phyloP scores from a whole-genome alignment of 805 yeast genomes.

The Myxozyma melibiosi region DNA sequence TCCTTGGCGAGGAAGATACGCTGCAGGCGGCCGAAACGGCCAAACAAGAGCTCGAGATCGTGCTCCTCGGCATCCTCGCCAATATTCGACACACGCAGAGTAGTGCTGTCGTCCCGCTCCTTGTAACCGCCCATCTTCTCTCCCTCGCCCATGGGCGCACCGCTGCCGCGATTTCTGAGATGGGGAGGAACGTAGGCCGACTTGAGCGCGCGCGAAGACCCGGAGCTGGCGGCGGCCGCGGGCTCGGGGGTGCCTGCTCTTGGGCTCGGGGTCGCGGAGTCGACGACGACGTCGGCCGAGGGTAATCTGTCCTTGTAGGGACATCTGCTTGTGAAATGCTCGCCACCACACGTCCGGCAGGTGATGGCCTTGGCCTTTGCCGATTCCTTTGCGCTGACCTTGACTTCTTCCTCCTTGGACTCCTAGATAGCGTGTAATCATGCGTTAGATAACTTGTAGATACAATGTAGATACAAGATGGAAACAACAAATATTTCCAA shows the following conservation, averaged over 20 bases:
- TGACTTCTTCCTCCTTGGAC: slow-evolving; percentile 60
- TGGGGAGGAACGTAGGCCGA: slow-evolving; percentile 65
- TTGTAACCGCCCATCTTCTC: slow-evolving; percentile 20
- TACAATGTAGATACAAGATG: neutral
- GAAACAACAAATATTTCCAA: too few species aligned
- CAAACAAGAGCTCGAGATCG: slow-evolving; percentile 72
- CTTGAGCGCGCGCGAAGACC: slow-evolving; percentile 11
- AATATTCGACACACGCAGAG: slow-evolving; percentile 88
- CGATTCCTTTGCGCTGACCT: slow-evolving; percentile 63
- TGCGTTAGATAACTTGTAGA: too few species aligned
- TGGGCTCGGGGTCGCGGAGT: slow-evolving; percentile 33
- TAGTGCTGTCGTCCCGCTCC: slow-evolving; percentile 81
- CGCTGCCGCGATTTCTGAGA: slow-evolving; percentile 50
- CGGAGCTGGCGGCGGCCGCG: slow-evolving; percentile 40
- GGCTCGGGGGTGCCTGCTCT: slow-evolving; percentile 40
- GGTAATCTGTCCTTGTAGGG: slow-evolving; percentile 90
- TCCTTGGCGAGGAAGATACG: slow-evolving; percentile 85
- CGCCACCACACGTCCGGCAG: slow-evolving; percentile 94
- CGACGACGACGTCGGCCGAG: slow-evolving; percentile 48
- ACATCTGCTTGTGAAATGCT: slow-evolving; percentile 92
- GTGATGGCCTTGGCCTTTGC: slow-evolving; percentile 52
- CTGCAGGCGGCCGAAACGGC: slow-evolving; percentile 65
- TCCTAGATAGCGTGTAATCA: slow-evolving; percentile 53
- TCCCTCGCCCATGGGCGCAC: slow-evolving; percentile 43
- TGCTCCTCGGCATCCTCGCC: slow-evolving; percentile 83